Conservation (phyloP, 2,329 filamentous ascomycete genomes). For the Chaetomium olivaceum region DNA sequence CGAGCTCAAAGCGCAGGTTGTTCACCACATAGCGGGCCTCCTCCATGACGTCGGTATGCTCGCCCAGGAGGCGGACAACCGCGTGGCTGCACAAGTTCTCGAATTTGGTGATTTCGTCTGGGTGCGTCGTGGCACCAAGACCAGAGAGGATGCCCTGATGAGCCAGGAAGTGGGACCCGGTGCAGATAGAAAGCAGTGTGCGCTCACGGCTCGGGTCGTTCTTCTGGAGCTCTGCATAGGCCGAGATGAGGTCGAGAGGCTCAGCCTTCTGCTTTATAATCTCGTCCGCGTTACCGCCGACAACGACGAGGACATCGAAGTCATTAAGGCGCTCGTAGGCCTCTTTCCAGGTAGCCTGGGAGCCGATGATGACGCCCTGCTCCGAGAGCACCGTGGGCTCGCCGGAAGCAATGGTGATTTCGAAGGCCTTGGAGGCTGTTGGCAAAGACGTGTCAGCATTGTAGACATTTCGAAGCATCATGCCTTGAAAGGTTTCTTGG, state of each 20-base stretch:
- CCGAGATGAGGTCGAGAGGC: constrained; percentile 70
- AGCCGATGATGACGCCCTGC: constrained; percentile 69
- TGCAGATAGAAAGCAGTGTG: constrained; percentile 77
- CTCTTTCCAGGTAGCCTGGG: constrained; percentile 77
- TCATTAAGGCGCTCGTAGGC: constrained; percentile 72
- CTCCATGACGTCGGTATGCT: constrained; percentile 81
- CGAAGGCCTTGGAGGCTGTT: constrained; percentile 58
- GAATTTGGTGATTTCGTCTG: constrained; percentile 75
- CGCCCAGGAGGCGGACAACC: constrained; percentile 66
- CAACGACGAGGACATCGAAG: constrained; percentile 76
- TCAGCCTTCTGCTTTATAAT: constrained; percentile 68
- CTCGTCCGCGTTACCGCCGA: constrained; percentile 67
- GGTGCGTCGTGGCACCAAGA: constrained; percentile 78
- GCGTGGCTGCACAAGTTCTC: constrained; percentile 79
- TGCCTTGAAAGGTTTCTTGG: neutral
- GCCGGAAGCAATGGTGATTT: constrained; percentile 55
- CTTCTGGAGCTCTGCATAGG: constrained; percentile 78
- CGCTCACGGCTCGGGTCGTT: constrained; percentile 77
- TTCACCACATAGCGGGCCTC: constrained; percentile 84
- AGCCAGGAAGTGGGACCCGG: constrained; percentile 75
- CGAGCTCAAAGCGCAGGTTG: constrained; percentile 83
- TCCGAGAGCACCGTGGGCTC: constrained; percentile 57
- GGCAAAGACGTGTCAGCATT: constrained; percentile 21
- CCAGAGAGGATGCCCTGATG: constrained; percentile 76
- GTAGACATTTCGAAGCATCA: neutral